Base-by-base conservation (phyloP, 2,329 filamentous ascomycete species). In the Blumeria graminis region DNA sequence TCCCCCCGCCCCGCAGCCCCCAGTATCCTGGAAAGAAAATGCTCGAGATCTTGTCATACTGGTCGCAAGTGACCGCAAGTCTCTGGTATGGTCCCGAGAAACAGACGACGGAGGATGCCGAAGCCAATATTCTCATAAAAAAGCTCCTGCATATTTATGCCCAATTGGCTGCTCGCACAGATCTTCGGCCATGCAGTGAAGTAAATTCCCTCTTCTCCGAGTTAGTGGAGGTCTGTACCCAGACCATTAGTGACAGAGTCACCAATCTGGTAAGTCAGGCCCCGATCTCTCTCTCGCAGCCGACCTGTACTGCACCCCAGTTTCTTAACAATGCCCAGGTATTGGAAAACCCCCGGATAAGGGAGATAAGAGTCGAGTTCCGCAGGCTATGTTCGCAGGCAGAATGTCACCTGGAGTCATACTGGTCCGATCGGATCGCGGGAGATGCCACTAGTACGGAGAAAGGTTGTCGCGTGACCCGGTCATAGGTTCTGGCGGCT, bases 401-500 rank as follows among this genome's bases (percentile, higher is more conserved):
- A 3, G 74, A 76, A 62, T 69, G 66, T 38, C 65, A 69, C 28
- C 64, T 76, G 1, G 74, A 76, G 60, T 61, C 59, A 1, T 63
- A 71, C 58, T 76, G 72, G 72, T 67, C 71, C 0, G 56, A 63
- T 9, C 62, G 63, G 8, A 71, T 74, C 16, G 55, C 64, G 1
- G 35, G 34, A 35, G 56, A 56, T 3, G 52, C 6, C 1, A 54
- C 36, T n/a, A 55, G 38, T n/a, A 39, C 38, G 32, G 4, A 38
- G 32, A 5, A 18, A 51, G 48, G 48, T 55, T 38, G 34, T 52
- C 11, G n/a, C 10, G 33, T 32, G 28, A 9, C 14, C n/a, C 10
- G 7, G 10, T 16, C 22, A 35, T 33, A 13, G 39, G 34, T 28
- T 16, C 55, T 3, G 35, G 61, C 32, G 57, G 62, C 52, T 43